These are phyloP conservation scores for Gamsiella multidivaricata DNA, from an alignment of 192 early-diverging fungal species.

Conservation along the genomic window DNA sequence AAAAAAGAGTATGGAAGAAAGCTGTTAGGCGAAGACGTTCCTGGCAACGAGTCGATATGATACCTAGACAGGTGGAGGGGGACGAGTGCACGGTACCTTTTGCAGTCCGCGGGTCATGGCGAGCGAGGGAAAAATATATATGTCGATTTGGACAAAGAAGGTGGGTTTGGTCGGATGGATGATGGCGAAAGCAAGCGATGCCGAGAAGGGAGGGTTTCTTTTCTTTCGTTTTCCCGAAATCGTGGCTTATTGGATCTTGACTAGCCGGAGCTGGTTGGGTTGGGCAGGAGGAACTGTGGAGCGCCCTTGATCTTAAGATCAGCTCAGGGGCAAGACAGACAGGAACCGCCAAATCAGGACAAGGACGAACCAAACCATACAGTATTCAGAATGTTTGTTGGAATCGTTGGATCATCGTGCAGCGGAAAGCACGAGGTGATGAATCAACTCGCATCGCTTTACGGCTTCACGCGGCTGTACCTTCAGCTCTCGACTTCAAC, in stretches of 20 bases:
- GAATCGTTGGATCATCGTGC: constrained; percentile 70
- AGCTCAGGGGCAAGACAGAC: not conserved
- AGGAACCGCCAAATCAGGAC: not conserved
- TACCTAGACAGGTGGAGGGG: too few relatives aligned
- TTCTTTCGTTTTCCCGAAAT: not conserved
- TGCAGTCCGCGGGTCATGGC: constrained; percentile 52
- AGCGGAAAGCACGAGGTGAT: constrained; percentile 76
- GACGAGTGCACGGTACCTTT: too few relatives aligned
- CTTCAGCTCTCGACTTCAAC: too few relatives aligned
- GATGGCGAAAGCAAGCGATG: too few relatives aligned
- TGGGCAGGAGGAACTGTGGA: too few relatives aligned
- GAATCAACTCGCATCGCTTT: constrained; percentile 61
- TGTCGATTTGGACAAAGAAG: too few relatives aligned
- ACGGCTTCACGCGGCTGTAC: constrained; percentile 61
- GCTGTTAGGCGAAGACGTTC: not conserved
- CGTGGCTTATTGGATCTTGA: not conserved
- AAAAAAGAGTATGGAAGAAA: not conserved
- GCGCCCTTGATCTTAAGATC: too few relatives aligned
- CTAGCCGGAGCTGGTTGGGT: too few relatives aligned
- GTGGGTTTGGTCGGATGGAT: too few relatives aligned
- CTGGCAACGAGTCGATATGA: too few relatives aligned
- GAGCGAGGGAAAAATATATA: not conserved
- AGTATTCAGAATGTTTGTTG: constrained; percentile 81
- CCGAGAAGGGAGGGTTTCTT: too few relatives aligned
- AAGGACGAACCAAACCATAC: not conserved